Evolutionary conservation across 345 rosid species (phyloP), one percentile per base, ranked within the genome.

Genomic region (Erodium maritimum): DNA sequence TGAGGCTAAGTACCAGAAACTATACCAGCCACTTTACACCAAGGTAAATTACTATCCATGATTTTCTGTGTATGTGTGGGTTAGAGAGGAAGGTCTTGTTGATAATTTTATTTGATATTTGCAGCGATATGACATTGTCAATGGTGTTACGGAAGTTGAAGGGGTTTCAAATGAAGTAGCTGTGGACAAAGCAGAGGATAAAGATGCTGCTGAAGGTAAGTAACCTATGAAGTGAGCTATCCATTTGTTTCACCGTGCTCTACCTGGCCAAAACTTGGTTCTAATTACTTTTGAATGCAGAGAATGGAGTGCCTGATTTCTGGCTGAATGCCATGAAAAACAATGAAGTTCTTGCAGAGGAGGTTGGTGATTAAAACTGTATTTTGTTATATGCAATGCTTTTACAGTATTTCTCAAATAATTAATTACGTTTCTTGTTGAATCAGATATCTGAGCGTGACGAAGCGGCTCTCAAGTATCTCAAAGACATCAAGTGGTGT

Each of bases 321-420:
- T 90, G 97, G 97, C 82, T 90, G 45, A 76, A 33, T 63, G 95
- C 95, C n/a, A 73, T 90, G 88, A 90, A 85, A 76, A 90, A 83
- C 67, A 90, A 90, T 71, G 97, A 87, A 57, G 90, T 85, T 25
- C 71, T 85, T 2, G 71, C 76, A 23, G 90, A 85, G 53, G 97
- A 87, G 93, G 97, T 86, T 56, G 0, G 75, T 64, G 10, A 55
- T 62, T 19, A 17, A 21, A n/a, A 34, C 34, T 18, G 3, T 13
- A 48, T 5, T 21, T 55, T 19, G 17, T 20, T 25, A 21, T 4
- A 12, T 55, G 7, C 23, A 0, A 11, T 55, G 19, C 37, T 55
- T 55, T 55, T 22, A 29, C 5, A 4, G 5, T 23, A 2, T 9
- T 23, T 55, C 19, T 55, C 5, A 0, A 23, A 9, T 24, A 22